These are phyloP conservation scores for Neocallimastix lanati DNA, from an alignment of 192 early-diverging fungal genomes.

Conservation along the genomic window DNA sequence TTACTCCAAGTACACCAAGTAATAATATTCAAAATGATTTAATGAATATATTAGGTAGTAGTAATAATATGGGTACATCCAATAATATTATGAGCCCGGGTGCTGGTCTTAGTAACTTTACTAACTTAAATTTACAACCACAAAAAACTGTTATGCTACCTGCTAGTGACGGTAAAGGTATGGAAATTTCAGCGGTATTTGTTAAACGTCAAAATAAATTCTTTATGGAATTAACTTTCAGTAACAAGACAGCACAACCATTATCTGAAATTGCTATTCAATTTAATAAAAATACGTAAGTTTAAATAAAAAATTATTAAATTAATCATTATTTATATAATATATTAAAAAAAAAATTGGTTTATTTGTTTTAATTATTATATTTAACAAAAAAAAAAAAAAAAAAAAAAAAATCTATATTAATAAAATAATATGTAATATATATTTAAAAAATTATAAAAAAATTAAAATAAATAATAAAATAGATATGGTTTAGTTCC, in stretches of 20 bases:
- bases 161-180: slow-evolving; percentile 23
- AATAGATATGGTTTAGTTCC: slow-evolving; percentile 38
- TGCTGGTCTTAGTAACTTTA: neutral
- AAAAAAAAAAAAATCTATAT: too few relatives aligned
- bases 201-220: slow-evolving; percentile 31
- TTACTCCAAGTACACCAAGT: slow-evolving; percentile 2
- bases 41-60: neutral
- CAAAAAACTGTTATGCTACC: slow-evolving; percentile 17
- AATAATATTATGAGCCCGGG: neutral
- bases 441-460: too few relatives aligned
- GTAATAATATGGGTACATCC: neutral
- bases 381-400: too few relatives aligned
- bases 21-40: slow-evolving; percentile 14
- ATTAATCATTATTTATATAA: too few relatives aligned
- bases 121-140: slow-evolving; percentile 12
- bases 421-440: too few relatives aligned
- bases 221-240: slow-evolving; percentile 42
- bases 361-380: too few relatives aligned
- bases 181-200: slow-evolving; percentile 27
- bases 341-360: too few relatives aligned
- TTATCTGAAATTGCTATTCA: slow-evolving; percentile 52
- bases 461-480: neutral
- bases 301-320: too few relatives aligned
- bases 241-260: slow-evolving; percentile 25
- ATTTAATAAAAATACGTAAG: slow-evolving; percentile 58